Percentiles rank a stretch among this genome's conserved stretches.
These are phyloP conservation scores for Purpureocillium takamizusanense DNA, from an alignment of 2,329 filamentous ascomycete species.

Conservation along the genomic window DNA sequence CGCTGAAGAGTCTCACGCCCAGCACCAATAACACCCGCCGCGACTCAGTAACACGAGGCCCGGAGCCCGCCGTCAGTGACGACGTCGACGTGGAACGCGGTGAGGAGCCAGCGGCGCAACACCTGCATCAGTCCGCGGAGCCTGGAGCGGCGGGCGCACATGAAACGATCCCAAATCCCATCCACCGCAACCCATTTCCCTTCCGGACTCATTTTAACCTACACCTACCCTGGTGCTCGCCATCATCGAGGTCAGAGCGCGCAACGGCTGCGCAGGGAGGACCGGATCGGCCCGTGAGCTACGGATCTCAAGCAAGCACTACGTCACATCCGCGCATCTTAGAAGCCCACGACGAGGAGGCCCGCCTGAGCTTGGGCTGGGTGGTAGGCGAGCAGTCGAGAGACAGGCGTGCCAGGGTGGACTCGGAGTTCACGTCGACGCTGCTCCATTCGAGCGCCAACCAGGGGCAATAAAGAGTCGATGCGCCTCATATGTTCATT, in stretches of 20 bases:
- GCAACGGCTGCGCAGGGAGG: no score
- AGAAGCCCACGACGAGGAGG: neutral
- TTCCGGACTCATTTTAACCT: slow-evolving; percentile 23
- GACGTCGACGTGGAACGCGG: no score
- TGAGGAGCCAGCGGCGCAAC: no score
- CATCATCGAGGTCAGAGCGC: no score
- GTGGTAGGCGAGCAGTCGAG: no score
- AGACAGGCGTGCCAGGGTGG: neutral
- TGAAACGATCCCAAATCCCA: neutral
- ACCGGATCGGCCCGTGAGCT: no score
- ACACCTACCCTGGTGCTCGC: neutral
- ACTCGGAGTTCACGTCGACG: neutral
- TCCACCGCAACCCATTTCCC: slow-evolving; percentile 19
- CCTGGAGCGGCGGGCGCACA: neutral
- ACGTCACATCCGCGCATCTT: neutral
- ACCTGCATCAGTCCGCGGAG: no score
- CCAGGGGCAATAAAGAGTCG: no score
- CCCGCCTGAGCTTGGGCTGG: neutral
- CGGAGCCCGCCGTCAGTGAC: no score
- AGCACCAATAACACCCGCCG: neutral
- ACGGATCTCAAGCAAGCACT: no score
- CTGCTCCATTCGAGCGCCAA: neutral
- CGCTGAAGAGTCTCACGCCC: neutral
- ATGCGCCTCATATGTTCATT: no score
- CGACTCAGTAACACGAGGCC: no score